Evolutionary conservation across 192 early-diverging fungal genomes (phyloP), one percentile per base, ranked within the genome.

Genomic region (Bifiguratus adelaidae): DNA sequence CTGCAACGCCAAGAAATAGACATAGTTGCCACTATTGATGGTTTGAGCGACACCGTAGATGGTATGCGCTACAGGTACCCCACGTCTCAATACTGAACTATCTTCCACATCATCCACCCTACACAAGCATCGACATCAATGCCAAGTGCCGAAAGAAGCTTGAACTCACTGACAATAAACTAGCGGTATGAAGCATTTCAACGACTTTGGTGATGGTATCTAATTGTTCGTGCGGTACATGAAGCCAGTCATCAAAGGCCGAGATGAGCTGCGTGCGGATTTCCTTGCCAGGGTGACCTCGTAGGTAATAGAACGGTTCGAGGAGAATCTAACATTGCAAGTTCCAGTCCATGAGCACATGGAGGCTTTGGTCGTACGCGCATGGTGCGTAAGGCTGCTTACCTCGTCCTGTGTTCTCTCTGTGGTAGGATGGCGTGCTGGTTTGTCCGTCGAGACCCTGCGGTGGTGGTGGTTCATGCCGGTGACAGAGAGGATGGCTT

Each of bases 81-180:
- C 96, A 49, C 96, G 63, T 43, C 96, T 73, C 40, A 99, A 54
- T 18, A 78, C 75, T 0, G 91, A 95, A 44, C 80, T 83, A 52
- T 99, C 96, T 60, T 99, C 88, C 8, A 99, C 87, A 51, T 99
- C 96, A 60, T 99, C 96, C 20, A 99, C 83, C 37, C 85, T 88
- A 53, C 28, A 34, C 56, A 45, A 16, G 9, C 15, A 9, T 4
- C 15, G 20, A 45, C 4, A 29, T 6, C 7, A 45, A 45, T 4
- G 24, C 15, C 15, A 29, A 45, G 7, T 22, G 20, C 15, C 6
- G 15, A 4, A 26, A 2, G 20, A 33, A 2, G 12, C 3, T 38
- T 7, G 16, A 27, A 20, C 30, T 15, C 0, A 47, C 76, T 33
- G 74, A 88, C 88, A 98, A 70, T 30, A 99, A 61, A 62, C 86